These are phyloP conservation scores for Calocybe indica DNA, from an alignment of 768 basidiomycete genomes.

Conservation along the genomic window DNA sequence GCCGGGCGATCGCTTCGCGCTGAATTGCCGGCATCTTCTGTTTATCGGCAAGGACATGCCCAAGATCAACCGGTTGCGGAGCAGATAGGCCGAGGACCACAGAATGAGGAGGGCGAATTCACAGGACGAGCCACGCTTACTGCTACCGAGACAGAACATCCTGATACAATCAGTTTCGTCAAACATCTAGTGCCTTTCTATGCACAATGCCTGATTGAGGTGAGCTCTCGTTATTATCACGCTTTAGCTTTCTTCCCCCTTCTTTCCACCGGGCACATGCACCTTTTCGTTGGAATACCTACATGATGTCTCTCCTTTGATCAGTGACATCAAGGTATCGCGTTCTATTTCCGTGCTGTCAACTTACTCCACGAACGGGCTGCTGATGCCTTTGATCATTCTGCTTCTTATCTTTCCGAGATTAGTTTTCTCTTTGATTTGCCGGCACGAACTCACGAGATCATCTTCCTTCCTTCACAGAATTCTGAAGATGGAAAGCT, in stretches of 20 bases:
- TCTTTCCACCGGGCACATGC: neutral
- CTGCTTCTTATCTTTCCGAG: neutral
- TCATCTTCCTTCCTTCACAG: constrained; percentile 24
- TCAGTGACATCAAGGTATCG: too few species aligned
- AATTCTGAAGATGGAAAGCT: constrained; percentile 60
- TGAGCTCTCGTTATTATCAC: constrained; percentile 19
- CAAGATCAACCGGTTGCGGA: constrained; percentile 3
- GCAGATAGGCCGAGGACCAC: constrained; percentile 5
- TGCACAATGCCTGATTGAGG: constrained; percentile 63
- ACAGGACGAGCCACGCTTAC: neutral
- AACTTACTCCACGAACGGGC: neutral
- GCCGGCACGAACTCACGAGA: constrained; percentile 5
- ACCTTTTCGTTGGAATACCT: neutral
- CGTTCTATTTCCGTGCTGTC: neutral
- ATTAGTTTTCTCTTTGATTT: constrained; percentile 3
- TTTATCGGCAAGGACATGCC: constrained; percentile 1
- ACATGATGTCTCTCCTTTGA: neutral
- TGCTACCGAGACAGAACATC: constrained; percentile 9
- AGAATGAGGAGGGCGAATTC: constrained; percentile 1
- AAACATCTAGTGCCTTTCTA: constrained; percentile 64
- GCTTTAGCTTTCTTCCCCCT: neutral
- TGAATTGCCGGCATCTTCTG: constrained; percentile 4
- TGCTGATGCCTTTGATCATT: neutral
- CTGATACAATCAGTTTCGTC: constrained; percentile 31
- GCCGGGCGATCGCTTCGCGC: constrained; percentile 1